Percentiles rank a stretch among this genome's conserved stretches.
phyloP scores from a whole-genome alignment of 2,329 filamentous ascomycete genomes.

The Alternaria infectoria region DNA sequence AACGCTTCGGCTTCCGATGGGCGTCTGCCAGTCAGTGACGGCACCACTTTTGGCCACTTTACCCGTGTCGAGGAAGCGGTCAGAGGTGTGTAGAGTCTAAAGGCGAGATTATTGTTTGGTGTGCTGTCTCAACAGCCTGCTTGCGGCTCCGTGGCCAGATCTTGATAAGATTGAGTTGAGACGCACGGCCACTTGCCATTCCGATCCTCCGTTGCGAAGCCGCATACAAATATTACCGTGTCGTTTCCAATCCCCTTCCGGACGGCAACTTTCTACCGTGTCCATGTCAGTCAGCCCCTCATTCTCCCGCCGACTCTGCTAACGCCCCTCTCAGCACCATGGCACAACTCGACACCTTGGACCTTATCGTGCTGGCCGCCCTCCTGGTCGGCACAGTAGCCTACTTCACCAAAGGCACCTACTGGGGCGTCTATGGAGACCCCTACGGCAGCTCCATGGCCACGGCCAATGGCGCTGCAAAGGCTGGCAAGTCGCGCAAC shows the following conservation, averaged over 20 bases:
- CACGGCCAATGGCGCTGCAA: conserved; percentile 68
- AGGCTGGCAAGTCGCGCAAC: conserved; percentile 85
- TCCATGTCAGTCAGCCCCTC: conserved; percentile 26
- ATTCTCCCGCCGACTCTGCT: conserved; percentile 12
- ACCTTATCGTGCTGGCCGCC: conserved; percentile 86
- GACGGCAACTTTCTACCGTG: conserved; percentile 26
- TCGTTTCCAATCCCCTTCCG: conserved; percentile 35
- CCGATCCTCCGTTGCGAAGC: conserved; percentile 11
- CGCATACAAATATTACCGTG: conserved; percentile 33
- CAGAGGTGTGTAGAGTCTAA: neutral
- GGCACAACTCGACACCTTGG: conserved; percentile 95
- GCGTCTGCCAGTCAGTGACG: conserved; percentile 26
- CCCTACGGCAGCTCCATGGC: conserved; percentile 81
- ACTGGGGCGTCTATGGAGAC: conserved; percentile 89
- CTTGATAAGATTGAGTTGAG: neutral
- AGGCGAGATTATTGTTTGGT: neutral
- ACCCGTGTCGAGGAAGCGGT: neutral
- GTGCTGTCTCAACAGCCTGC: neutral
- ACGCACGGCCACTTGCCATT: conserved; percentile 4
- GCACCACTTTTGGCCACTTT: conserved; percentile 29
- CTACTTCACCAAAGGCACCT: conserved; percentile 97
- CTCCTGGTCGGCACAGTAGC: conserved; percentile 87
- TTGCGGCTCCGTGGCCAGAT: neutral
- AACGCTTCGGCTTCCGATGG: conserved; percentile 10
- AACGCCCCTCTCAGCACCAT: conserved; percentile 60